Conservation (phyloP, 139 green algal genomes). For the Parachlorella kessleri region DNA sequence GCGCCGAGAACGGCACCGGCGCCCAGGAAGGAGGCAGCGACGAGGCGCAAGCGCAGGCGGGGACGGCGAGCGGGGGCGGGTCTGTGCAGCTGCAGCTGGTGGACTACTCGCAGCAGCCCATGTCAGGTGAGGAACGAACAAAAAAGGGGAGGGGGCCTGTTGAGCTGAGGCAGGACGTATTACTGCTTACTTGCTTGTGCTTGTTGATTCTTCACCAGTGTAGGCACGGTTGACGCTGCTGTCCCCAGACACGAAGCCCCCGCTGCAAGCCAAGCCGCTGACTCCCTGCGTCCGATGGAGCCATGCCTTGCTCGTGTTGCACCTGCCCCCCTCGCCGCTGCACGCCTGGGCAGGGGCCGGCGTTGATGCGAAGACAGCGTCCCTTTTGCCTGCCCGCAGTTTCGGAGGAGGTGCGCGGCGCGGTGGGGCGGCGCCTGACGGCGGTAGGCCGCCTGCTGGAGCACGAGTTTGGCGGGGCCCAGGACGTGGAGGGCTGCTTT, state of each 20-base stretch:
- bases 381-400: slow-evolving; percentile 10
- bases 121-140: slow-evolving; percentile 54
- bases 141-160: too few species aligned
- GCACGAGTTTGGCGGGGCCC: slow-evolving; percentile 65
- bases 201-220: too few species aligned
- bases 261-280: slow-evolving; percentile 3
- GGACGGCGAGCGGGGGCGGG: not conserved
- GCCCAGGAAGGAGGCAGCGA: not conserved
- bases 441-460: slow-evolving; percentile 71
- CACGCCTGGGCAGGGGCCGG: too few species aligned
- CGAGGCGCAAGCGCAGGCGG: slow-evolving; percentile 15
- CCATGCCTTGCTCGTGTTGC: not conserved
- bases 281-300: not conserved
- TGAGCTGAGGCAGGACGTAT: too few species aligned
- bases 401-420: slow-evolving; percentile 13
- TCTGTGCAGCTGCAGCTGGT: slow-evolving; percentile 55
- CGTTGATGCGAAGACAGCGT: too few species aligned
- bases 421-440: slow-evolving; percentile 54
- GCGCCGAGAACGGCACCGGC: not conserved
- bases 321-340: not conserved
- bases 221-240: too few species aligned
- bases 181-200: too few species aligned
- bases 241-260: not conserved
- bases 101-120: slow-evolving; percentile 84
- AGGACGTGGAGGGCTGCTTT: slow-evolving; percentile 95